Evolutionary conservation across 768 basidiomycete species (phyloP).

Genomic region (Termitomyces sp.): DNA sequence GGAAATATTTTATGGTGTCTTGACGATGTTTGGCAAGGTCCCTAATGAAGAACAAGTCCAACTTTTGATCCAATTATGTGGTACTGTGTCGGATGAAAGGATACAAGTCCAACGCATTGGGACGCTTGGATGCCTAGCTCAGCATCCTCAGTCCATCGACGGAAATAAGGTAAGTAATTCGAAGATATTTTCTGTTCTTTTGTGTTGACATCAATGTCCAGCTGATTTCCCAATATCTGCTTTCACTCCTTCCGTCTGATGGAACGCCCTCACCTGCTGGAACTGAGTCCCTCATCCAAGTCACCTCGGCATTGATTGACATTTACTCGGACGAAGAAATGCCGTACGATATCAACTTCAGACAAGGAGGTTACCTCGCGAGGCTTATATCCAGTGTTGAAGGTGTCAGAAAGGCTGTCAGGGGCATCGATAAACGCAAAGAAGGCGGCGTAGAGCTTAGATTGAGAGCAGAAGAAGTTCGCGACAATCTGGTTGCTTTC

Average conservation of each 20-base stretch:
- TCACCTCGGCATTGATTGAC: slow-evolving; percentile 81
- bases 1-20: neutral
- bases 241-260: slow-evolving; percentile 56
- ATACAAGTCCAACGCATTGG: slow-evolving; percentile 80
- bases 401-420: slow-evolving; percentile 58
- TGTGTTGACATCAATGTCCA: slow-evolving; percentile 20
- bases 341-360: slow-evolving; percentile 81
- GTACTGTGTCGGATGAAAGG: slow-evolving; percentile 47
- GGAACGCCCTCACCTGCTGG: slow-evolving; percentile 37
- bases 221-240: slow-evolving; percentile 62
- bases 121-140: slow-evolving; percentile 81
- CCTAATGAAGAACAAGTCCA: slow-evolving; percentile 60
- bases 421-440: slow-evolving; percentile 62
- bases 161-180: slow-evolving; percentile 53
- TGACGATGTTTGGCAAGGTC: slow-evolving; percentile 28
- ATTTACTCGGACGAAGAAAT: slow-evolving; percentile 87
- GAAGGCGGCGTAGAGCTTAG: slow-evolving; percentile 64
- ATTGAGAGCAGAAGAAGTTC: slow-evolving; percentile 69
- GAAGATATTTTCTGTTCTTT: neutral
- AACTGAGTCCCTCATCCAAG: slow-evolving; percentile 74
- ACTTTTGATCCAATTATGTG: slow-evolving; percentile 63
- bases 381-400: slow-evolving; percentile 58
- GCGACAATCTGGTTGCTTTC: slow-evolving; percentile 74
- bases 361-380: slow-evolving; percentile 53
- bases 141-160: slow-evolving; percentile 57